phyloP scores from a whole-genome alignment of 2,329 filamentous ascomycete species.

The Aspergillus persii region DNA sequence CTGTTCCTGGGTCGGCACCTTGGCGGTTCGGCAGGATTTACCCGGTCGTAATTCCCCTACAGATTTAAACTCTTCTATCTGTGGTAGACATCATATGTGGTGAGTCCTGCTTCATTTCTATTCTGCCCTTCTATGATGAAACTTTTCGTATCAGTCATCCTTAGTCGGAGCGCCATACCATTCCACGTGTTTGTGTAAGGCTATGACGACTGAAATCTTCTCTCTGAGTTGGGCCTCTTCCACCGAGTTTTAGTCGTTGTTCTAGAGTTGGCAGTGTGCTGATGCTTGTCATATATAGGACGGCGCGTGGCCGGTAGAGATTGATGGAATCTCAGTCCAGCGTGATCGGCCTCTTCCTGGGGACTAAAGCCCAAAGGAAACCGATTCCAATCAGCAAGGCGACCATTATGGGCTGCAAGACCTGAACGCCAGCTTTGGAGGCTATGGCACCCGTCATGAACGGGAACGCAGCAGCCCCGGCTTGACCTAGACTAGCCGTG shows the following conservation, averaged over 20 bases:
- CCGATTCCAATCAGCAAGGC: conserved; percentile 19
- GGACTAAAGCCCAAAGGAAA: conserved; percentile 23
- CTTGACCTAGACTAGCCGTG: conserved; percentile 22
- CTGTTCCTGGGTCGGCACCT: not conserved
- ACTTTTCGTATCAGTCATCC: conserved; percentile 87
- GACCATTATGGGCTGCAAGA: conserved; percentile 27
- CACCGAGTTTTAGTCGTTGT: not conserved
- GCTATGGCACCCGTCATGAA: conserved; percentile 25
- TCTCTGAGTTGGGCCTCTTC: conserved; percentile 36
- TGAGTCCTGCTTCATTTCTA: conserved; percentile 14
- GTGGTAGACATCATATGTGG: not conserved
- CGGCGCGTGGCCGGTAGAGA: not conserved
- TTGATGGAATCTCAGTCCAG: not conserved
- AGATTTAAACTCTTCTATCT: not conserved
- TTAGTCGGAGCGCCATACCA: conserved; percentile 71
- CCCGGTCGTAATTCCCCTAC: not conserved
- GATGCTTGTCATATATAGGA: not conserved
- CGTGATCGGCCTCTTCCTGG: conserved; percentile 11
- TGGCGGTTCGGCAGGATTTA: not conserved
- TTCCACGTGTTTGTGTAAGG: conserved; percentile 36
- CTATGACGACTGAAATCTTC: conserved; percentile 47
- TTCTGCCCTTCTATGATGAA: conserved; percentile 67
- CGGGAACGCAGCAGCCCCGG: conserved; percentile 24
- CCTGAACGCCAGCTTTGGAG: conserved; percentile 22
- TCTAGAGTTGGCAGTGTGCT: not conserved